Base-by-base conservation (phyloP, 108 stramenopile species). In the Fragilaria radians region DNA sequence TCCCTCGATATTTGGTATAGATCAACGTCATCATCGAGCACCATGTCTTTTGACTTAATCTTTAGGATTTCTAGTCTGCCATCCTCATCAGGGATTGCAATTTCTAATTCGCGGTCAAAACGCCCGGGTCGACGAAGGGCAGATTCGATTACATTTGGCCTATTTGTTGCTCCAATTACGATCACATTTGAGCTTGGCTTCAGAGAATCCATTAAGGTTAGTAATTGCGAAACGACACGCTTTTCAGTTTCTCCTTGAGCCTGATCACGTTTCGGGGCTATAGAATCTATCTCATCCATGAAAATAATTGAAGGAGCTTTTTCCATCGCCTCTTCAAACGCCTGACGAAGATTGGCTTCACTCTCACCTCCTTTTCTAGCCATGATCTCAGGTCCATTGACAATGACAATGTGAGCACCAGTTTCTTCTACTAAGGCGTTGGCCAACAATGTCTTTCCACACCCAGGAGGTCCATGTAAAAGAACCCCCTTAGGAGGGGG, bases 341-440 rank as follows among this genome's bases (percentile, higher is more conserved):
- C 94, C 54, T 95, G 91, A 27, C 97, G 84, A 5, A 99, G 62
- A 67, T 96, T 96, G 17, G 93, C 89, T 78, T 99, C 98, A 28
- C 90, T 89, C 65, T 98, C 96, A 30, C 98, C 98, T 26, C 93
- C 94, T 57, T 95, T 89, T 60, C 93, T 73, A 52, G 94, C 84
- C 88, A 98, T 96, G 58, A 99, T 87, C 67, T 99, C 98, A 0
- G 97, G 96, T 22, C 98, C 98, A 62, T 98, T 97, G 73, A 99
- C 94, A 33, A 95, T 75, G 32, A 96, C 91, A 57, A 97, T 76
- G 59, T 95, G 86, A 0, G 96, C 96, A 21, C 94, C 95, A 9
- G 96, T 96, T 77, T 98, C 98, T 32, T 95, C 93, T 18, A 95
- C 96, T 27, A 97, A 77, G 0, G 97, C 97, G 52, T 94, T 82